Evolutionary conservation across 2,329 filamentous ascomycete species (phyloP).

Genomic region (Aspergillus persii): DNA sequence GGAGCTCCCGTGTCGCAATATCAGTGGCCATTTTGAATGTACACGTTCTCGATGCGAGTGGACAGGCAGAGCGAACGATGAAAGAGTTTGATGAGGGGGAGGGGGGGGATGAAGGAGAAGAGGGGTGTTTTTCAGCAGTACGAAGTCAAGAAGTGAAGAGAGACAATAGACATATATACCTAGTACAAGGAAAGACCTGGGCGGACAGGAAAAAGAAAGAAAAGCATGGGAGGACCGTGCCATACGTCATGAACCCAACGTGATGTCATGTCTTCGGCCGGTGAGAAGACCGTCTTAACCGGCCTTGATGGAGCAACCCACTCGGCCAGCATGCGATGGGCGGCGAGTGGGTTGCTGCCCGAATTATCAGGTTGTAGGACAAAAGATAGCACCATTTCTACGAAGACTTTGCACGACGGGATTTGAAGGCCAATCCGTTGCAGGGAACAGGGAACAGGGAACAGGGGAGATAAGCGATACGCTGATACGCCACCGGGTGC

Average conservation of each 20-base stretch:
- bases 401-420: too few species aligned
- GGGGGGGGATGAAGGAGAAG: too few species aligned
- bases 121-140: too few species aligned
- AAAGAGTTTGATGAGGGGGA: too few species aligned
- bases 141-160: too few species aligned
- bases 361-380: background rate
- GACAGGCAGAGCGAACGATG: background rate
- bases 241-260: conserved; percentile 21
- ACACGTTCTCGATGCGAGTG: background rate
- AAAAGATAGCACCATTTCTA: background rate
- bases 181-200: background rate
- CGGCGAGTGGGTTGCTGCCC: background rate
- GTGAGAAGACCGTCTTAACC: background rate
- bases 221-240: conserved; percentile 2
- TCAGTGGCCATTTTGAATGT: conserved; percentile 36
- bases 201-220: background rate
- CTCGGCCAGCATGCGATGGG: background rate
- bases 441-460: too few species aligned
- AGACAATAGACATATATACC: background rate
- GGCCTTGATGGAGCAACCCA: background rate
- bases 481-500: too few species aligned
- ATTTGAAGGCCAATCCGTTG: too few species aligned
- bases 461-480: too few species aligned
- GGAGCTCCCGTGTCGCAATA: conserved; percentile 45
- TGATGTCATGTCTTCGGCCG: conserved; percentile 21